Base-by-base conservation (phyloP, 306 rosid genomes). In the Prunus mira region DNA sequence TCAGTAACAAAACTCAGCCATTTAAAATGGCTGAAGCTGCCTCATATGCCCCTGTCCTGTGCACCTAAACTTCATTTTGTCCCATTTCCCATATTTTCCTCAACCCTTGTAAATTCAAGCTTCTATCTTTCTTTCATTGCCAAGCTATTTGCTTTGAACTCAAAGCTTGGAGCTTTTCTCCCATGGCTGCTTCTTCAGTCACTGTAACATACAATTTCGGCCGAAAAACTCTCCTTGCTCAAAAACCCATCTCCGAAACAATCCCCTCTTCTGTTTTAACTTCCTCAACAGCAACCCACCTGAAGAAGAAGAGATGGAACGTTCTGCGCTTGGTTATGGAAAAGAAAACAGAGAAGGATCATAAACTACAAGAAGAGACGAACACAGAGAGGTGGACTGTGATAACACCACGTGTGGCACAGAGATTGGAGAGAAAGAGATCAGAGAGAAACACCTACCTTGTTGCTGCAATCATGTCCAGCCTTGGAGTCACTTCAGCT, bases 401-500 rank as follows among this genome's bases (percentile, higher is more conserved):
- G 38, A 9, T 56, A 20, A 49, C 76, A 65, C 19, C 64, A 1
- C 78, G 72, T 24, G 18, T 63, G 71, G 77, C 78, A 0, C 87
- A 84, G 84, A 91, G 80, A 82, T 51, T 89, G 78, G 89, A 76
- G 15, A 86, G 87, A 52, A 94, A 90, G 79, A 83, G 24, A 56
- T 86, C 87, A 0, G 98, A 87, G 67, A 89, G 96, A 67, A 51
- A 69, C 3, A 83, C 91, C 0, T 94, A 91, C 65, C 87, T 92
- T 2, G 69, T 89, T 8, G 97, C 98, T 5, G 97, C 97, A 0
- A 69, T 91, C 19, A 76, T 94, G 80, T 92, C 96, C 4, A 94
- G 89, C 86, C 69, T 91, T 0, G 98, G 96, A 11, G 75, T 92
- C 62, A 87, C 93, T 13, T 90, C 96, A 8, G 86, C 91, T 88